phyloP scores from a whole-genome alignment of 108 stramenopile genomes.

The Licmophora abbreviata region DNA sequence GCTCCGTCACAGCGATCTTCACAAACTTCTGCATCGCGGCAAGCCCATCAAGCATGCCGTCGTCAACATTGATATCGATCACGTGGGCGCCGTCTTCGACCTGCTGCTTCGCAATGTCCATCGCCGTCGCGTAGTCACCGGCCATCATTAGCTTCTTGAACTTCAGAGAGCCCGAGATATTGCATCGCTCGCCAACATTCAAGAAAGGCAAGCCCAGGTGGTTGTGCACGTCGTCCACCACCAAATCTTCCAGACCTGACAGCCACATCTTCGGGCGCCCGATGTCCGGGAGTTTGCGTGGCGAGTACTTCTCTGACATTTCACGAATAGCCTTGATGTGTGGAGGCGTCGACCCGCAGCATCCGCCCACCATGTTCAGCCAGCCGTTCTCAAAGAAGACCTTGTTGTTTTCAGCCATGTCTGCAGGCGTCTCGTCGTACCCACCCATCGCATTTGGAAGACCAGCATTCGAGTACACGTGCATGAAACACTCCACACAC shows the following conservation, averaged over 20 bases:
- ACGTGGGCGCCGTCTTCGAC: slow-evolving; percentile 98
- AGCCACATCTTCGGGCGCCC: slow-evolving; percentile 94
- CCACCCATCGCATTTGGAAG: slow-evolving; percentile 99
- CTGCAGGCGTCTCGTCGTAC: slow-evolving; percentile 94
- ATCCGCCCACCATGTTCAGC: slow-evolving; percentile 98
- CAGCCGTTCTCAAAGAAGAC: slow-evolving; percentile 91
- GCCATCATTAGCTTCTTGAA: slow-evolving; percentile 98
- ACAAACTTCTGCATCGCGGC: slow-evolving; percentile 99
- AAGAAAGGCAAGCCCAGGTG: slow-evolving; percentile 91
- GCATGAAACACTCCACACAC: slow-evolving; percentile 92
- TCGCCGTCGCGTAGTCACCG: slow-evolving; percentile 90
- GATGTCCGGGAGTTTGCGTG: slow-evolving; percentile 75
- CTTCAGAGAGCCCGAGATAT: slow-evolving; percentile 89
- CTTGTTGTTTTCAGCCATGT: slow-evolving; percentile 89
- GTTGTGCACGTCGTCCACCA: slow-evolving; percentile 89
- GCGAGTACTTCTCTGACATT: slow-evolving; percentile 45
- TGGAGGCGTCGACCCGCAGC: slow-evolving; percentile 95
- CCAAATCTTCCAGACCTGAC: slow-evolving; percentile 91
- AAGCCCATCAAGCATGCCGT: slow-evolving; percentile 96
- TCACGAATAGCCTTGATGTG: slow-evolving; percentile 92
- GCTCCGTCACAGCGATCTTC: slow-evolving; percentile 97
- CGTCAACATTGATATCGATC: slow-evolving; percentile 98
- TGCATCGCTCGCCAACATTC: slow-evolving; percentile 97
- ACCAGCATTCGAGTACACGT: slow-evolving; percentile 97
- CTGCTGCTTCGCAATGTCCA: slow-evolving; percentile 98